Evolutionary conservation across 768 basidiomycete species (phyloP).

Genomic region (Melanogaster broomeanus): DNA sequence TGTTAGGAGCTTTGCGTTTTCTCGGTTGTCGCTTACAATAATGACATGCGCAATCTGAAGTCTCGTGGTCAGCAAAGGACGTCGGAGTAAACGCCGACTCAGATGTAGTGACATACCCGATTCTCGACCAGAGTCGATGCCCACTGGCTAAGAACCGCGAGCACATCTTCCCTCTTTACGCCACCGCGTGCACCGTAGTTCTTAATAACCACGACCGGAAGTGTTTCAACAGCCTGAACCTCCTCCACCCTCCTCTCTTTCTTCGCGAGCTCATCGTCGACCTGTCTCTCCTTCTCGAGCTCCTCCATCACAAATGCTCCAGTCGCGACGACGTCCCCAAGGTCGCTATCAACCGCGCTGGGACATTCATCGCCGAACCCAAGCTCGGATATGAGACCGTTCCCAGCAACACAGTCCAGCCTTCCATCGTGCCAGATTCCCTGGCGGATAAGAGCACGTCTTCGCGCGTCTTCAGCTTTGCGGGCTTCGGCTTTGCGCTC

Average conservation of each 20-base stretch:
- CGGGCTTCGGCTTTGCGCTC: conserved; percentile 38
- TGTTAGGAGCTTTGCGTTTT: conserved; percentile 81
- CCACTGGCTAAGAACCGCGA: conserved; percentile 82
- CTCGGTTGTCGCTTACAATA: conserved; percentile 86
- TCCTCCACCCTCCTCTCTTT: conserved; percentile 42
- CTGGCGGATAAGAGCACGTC: conserved; percentile 49
- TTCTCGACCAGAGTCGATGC: conserved; percentile 79
- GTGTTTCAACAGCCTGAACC: conserved; percentile 51
- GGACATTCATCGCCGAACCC: conserved; percentile 78
- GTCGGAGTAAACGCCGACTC: background rate
- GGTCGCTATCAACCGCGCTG: conserved; percentile 34
- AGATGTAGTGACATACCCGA: conserved; percentile 48
- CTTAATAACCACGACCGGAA: conserved; percentile 87
- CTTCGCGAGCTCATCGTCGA: conserved; percentile 32
- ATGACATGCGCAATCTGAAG: conserved; percentile 88
- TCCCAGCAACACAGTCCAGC: conserved; percentile 82
- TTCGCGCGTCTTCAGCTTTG: conserved; percentile 39
- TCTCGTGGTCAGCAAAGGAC: background rate
- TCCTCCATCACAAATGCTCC: conserved; percentile 15
- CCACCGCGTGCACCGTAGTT: conserved; percentile 69
- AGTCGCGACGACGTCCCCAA: conserved; percentile 8
- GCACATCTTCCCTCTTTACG: conserved; percentile 64
- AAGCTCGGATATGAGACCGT: conserved; percentile 83
- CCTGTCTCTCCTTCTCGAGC: conserved; percentile 27
- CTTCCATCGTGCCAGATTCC: conserved; percentile 88